Base-by-base conservation (phyloP, 1,284 basidiomycete genomes). In the Pulchroboletus neoregius region DNA sequence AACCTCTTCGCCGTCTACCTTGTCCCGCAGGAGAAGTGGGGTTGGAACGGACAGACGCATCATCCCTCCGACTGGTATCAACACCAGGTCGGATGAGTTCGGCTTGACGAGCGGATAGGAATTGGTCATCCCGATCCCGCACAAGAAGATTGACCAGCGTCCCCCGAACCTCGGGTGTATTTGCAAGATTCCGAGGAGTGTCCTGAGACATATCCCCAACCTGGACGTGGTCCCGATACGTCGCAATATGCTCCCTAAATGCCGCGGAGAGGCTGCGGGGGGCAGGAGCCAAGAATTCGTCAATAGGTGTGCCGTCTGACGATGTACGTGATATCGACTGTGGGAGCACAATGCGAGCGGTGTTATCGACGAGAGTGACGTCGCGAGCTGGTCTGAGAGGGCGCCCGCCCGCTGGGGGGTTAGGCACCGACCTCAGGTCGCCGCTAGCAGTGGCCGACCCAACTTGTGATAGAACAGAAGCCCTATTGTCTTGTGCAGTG, bases 1-100 rank as follows among this genome's bases (percentile, higher is more conserved):
- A 80, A 41, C 74, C 75, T 53, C 75, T 71, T 57, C 75, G 65
- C 23, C 70, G 68, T 43, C 65, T 62, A 33, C 60, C 54, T 27
- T 49, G 61, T 37, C 48, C 50, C 23, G 38, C 30, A 0, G 52
- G 48, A 38, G 57, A 31, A 13, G 45, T 45, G 9, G 50, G 39
- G 22, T 46, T 38, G 18, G 53, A 50, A 27, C 40, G 52, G 38
- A 34, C 18, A 7, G 48, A 40, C 3, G 15, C 9, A 1, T 47
- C 50, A 11, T 51, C 58, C 23, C 58, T 52, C 39, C 42, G 50
- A 37, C 15, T 43, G 30, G 13, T 34, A 28, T 58, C 49, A 34
- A 26, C 32, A 4, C 37, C 41, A 0, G 34, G 34, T 2, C 47
- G 47, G 35, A 31, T 15, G 13, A 46, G 31, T 24, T 61, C 59